Base-by-base conservation (phyloP, 805 yeast genomes). In the Candida koratica region DNA sequence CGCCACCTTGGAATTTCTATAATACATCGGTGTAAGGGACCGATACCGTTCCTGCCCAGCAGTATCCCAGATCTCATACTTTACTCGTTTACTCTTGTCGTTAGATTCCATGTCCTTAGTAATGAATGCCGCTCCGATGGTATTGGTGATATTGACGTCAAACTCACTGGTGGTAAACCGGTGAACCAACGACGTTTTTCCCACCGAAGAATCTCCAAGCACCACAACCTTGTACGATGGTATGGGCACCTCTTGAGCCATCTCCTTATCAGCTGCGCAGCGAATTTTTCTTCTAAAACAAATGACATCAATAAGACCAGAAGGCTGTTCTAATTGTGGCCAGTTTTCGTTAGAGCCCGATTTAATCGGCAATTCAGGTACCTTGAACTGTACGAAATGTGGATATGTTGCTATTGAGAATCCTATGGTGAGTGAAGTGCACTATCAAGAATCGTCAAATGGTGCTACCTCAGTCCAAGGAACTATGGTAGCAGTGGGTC, bases 381-480 rank as follows among this genome's bases (percentile, higher is more conserved):
- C 87, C 57, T 55, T 85, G 19, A 81, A 87, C 9, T 93, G 98
- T 67, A 67, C 71, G 25, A 56, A 61, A 22, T 93, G 98, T 75
- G 97, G 97, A 57, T 64, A 78, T 14, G 97, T 93, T 19, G 74
- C 75, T 39, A 95, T 87, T 45, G 97, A 89, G 53, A 84, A 87
- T 50, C 95, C 95, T 14, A 90, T 93, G 46, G 97, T 94, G 8
- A 80, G 95, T 6, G 99, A 93, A 55, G 93, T 94, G 36, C 84
- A 93, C 9, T 93, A 89, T 63, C 93, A 94, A 28, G 99, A 94
- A 53, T 73, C 89, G 2, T 73, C 95, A 13, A 73, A 82, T 17
- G 99, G 99, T 48, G 97, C 96, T 10, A 96, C 98, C 23, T 78
- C 84, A 34, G 96, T 93, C 1, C 95, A 90, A 47, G 99, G 99